Conservation (phyloP, 768 basidiomycete genomes). For the Chalciporus piperatus region DNA sequence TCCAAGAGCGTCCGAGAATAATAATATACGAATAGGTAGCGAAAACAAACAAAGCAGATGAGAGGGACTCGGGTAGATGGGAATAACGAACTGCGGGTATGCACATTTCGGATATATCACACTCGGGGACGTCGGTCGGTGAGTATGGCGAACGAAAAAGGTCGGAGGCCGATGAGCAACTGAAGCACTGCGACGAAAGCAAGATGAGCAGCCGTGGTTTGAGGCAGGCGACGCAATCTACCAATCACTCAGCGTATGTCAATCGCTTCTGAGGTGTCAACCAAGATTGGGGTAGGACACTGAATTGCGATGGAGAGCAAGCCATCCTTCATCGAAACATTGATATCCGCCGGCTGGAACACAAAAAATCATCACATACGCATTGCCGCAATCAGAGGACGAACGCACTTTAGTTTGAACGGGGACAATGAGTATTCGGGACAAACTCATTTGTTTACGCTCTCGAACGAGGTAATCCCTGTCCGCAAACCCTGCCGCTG, state of each 20-base stretch:
- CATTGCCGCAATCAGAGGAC: constrained; percentile 16
- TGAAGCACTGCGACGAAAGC: constrained; percentile 2
- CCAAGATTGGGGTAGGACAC: constrained; percentile 43
- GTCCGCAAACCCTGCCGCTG: constrained; percentile 38
- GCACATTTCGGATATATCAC: neutral
- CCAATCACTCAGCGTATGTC: constrained; percentile 43
- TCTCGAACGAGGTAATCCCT: constrained; percentile 49
- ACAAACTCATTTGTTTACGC: constrained; percentile 50
- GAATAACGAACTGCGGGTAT: neutral
- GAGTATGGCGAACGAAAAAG: neutral
- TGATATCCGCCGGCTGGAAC: constrained; percentile 50
- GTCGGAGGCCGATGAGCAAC: neutral
- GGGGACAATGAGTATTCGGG: constrained; percentile 53
- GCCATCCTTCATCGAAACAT: constrained; percentile 57
- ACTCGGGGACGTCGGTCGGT: neutral
- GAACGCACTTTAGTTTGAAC: constrained; percentile 51
- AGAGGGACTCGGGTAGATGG: neutral
- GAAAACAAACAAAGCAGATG: neutral
- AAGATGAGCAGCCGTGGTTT: constrained; percentile 5
- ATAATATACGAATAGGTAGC: neutral
- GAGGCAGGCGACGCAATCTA: constrained; percentile 12
- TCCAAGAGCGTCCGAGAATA: neutral
- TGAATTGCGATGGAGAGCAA: constrained; percentile 55
- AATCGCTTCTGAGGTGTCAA: constrained; percentile 46
- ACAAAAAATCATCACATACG: constrained; percentile 6